Percentiles rank a stretch among this genome's conserved stretches.
Evolutionary conservation across 306 rosid genomes (phyloP).

Genomic region (Cicer yamashitae): DNA sequence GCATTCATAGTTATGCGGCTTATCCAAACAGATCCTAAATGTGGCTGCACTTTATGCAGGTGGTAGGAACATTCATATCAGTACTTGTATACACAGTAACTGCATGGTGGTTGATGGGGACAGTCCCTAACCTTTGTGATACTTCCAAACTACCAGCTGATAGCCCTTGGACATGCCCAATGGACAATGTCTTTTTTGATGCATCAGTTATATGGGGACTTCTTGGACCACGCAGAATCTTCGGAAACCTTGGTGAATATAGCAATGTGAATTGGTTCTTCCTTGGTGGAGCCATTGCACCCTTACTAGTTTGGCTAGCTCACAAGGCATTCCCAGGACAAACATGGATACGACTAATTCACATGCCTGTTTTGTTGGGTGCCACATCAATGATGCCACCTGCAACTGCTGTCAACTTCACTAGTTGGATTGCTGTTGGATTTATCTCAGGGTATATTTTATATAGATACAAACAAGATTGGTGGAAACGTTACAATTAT

Average conservation of each 20-base stretch:
- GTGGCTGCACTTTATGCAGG: constrained; percentile 51
- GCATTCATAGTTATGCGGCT: no score
- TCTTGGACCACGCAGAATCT: constrained; percentile 85
- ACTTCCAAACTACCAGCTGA: constrained; percentile 47
- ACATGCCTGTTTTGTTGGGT: constrained; percentile 76
- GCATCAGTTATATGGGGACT: constrained; percentile 94
- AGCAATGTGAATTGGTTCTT: constrained; percentile 70
- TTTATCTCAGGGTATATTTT: constrained; percentile 62
- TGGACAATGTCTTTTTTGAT: constrained; percentile 76
- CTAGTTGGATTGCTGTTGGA: constrained; percentile 67
- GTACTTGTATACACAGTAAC: constrained; percentile 63
- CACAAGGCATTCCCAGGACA: constrained; percentile 65
- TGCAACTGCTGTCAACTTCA: constrained; percentile 73
- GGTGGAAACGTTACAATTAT: constrained; percentile 76
- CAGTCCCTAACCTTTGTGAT: constrained; percentile 74
- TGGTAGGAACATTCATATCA: constrained; percentile 68
- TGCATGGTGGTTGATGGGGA: constrained; percentile 86
- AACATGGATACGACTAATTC: constrained; percentile 61
- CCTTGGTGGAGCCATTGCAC: constrained; percentile 74
- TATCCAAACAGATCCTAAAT: no score
- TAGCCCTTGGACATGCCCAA: constrained; percentile 86
- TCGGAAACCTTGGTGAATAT: constrained; percentile 81
- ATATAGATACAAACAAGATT: constrained; percentile 53
- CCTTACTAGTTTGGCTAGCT: constrained; percentile 73
- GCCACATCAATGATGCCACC: constrained; percentile 83